These are phyloP conservation scores for Straminergon stramineum DNA, from an alignment of 225 moss, liverwort and hornwort species.

Conservation along the genomic window DNA sequence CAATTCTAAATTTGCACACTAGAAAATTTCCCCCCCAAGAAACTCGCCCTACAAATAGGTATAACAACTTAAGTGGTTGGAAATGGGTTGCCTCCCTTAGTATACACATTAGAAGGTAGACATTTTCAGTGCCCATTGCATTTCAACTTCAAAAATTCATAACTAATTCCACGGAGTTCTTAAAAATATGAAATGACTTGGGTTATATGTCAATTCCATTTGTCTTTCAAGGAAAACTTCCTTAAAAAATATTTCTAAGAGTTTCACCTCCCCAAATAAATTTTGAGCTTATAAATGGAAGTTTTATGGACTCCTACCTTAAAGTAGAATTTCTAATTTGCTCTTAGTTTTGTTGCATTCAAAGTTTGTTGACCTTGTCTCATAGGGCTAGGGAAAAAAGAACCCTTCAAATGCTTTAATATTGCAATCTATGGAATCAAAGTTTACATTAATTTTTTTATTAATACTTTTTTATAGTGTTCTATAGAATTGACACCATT, in stretches of 20 bases:
- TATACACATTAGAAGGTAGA: background rate
- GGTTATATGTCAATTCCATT: too few relatives aligned
- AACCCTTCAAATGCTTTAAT: background rate
- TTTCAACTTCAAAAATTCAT: background rate
- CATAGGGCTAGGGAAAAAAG: too few relatives aligned
- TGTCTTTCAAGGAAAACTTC: background rate
- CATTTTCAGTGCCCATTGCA: accelerated
- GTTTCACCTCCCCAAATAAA: background rate
- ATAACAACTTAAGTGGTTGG: too few relatives aligned
- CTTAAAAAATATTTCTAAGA: background rate
- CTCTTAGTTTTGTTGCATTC: background rate
- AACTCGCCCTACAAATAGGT: too few relatives aligned
- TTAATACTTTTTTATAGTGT: background rate
- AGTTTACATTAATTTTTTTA: background rate
- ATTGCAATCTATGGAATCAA: background rate
- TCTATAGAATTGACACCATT: background rate
- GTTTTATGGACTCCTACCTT: background rate
- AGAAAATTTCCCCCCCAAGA: too few relatives aligned
- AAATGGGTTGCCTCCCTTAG: too few relatives aligned
- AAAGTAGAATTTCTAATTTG: background rate
- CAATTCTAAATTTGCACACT: too few relatives aligned
- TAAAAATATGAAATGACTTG: background rate
- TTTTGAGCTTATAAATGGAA: background rate
- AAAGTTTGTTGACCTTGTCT: background rate
- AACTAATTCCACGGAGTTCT: background rate